Conservation (phyloP, 345 rosid species). For the Orychophragmus violaceus region DNA sequence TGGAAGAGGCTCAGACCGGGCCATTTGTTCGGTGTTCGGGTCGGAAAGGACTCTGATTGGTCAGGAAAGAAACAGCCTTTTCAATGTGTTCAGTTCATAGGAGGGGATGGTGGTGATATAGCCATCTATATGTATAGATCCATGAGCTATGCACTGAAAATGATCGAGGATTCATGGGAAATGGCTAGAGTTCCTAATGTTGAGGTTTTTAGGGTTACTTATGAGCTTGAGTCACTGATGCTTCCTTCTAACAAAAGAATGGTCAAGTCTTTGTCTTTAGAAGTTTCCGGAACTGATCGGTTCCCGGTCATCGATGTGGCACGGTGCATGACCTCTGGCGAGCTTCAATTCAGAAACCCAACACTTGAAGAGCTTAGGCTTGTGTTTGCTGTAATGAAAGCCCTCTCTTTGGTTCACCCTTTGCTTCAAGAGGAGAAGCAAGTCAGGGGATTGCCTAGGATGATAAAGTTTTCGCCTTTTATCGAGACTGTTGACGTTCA, state of each 20-base stretch:
- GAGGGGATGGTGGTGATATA: constrained; percentile 70
- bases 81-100: constrained; percentile 57
- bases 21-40: constrained; percentile 53
- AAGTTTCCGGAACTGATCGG: constrained; percentile 48
- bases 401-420: constrained; percentile 53
- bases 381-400: constrained; percentile 56
- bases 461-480: constrained; percentile 44
- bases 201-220: constrained; percentile 56
- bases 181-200: constrained; percentile 46
- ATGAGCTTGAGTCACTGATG: constrained; percentile 48
- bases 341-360: constrained; percentile 53
- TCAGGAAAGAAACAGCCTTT: constrained; percentile 56
- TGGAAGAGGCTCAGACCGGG: constrained; percentile 59
- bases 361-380: constrained; percentile 59
- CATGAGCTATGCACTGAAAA: constrained; percentile 44
- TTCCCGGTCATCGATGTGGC: constrained; percentile 65
- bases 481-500: constrained; percentile 72
- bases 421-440: constrained; percentile 46
- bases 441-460: constrained; percentile 38
- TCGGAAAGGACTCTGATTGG: constrained; percentile 68
- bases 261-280: constrained; percentile 51
- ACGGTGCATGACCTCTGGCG: constrained; percentile 42
- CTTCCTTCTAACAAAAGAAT: constrained; percentile 55
- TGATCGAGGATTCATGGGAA: constrained; percentile 49
- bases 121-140: constrained; percentile 51